Percentiles rank a stretch among this genome's conserved stretches.
Conservation (phyloP, 140 eudicot genomes). For the Bidens hawaiensis region DNA sequence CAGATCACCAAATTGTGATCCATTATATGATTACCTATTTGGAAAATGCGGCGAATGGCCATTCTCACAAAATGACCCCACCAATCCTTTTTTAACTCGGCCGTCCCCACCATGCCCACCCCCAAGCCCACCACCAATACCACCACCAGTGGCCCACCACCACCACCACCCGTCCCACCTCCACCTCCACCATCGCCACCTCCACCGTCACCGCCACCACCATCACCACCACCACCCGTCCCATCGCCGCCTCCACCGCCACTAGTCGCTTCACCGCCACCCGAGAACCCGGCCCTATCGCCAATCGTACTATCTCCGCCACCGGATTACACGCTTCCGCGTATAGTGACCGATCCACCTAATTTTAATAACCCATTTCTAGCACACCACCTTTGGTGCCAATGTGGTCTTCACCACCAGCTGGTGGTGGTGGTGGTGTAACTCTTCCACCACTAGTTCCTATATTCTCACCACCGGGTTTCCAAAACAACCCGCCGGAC, state of each 20-base stretch:
- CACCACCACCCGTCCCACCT: not conserved
- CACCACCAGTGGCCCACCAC: conserved; percentile 1
- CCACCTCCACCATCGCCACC: conserved; percentile 17
- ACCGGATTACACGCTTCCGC: conserved; percentile 39
- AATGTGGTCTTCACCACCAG: conserved; percentile 33
- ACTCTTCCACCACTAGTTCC: conserved; percentile 26
- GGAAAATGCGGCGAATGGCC: conserved; percentile 57
- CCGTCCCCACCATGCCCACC: too few relatives aligned
- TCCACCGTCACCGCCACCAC: conserved; percentile 21
- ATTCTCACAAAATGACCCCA: conserved; percentile 37
- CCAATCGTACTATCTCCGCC: conserved; percentile 39
- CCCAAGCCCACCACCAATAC: conserved; percentile 17
- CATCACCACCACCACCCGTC: conserved; percentile 29
- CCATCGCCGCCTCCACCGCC: conserved; percentile 34
- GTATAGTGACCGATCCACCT: conserved; percentile 29
- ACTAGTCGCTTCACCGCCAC: conserved; percentile 38
- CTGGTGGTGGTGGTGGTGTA: too few relatives aligned
- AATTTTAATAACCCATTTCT: too few relatives aligned
- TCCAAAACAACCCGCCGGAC: conserved; percentile 18
- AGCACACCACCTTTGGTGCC: conserved; percentile 42
- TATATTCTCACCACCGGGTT: conserved; percentile 30
- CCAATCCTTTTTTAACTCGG: conserved; percentile 41
- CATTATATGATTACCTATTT: conserved; percentile 39
- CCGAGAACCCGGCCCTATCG: too few relatives aligned
- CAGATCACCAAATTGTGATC: conserved; percentile 42